These are phyloP conservation scores for Verticillium dahliae DNA, from an alignment of 2,329 filamentous ascomycete species.

Conservation along the genomic window DNA sequence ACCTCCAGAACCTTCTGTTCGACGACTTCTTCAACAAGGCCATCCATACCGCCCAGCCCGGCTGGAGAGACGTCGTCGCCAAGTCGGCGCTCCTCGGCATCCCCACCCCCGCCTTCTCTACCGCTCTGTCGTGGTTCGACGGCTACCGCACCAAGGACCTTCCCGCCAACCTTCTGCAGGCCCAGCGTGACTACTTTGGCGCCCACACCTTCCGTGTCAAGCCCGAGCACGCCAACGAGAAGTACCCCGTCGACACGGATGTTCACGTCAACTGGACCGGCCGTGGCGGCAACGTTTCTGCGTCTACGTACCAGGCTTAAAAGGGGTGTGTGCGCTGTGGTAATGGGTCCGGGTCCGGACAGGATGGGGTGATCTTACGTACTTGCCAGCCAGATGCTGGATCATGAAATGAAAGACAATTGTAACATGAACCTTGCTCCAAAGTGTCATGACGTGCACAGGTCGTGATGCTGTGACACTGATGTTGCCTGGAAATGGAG, in stretches of 20 bases:
- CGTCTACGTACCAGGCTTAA: conserved; percentile 97
- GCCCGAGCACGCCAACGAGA: conserved; percentile 68
- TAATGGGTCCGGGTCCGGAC: not conserved
- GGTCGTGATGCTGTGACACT: not conserved
- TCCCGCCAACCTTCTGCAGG: conserved; percentile 96
- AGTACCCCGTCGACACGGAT: conserved; percentile 79
- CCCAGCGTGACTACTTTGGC: conserved; percentile 99
- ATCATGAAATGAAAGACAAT: conserved; percentile 10
- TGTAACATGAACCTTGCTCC: conserved; percentile 5
- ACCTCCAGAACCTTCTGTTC: conserved; percentile 97
- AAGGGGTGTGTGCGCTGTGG: conserved; percentile 2
- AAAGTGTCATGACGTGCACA: conserved; percentile 1
- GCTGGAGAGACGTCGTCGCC: conserved; percentile 86
- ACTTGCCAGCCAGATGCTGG: conserved; percentile 5
- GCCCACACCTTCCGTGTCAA: conserved; percentile 87
- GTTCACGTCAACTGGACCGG: conserved; percentile 99
- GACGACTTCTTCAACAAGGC: conserved; percentile 99
- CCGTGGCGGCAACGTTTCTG: conserved; percentile 92
- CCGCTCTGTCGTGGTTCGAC: conserved; percentile 96
- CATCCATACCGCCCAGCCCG: conserved; percentile 90
- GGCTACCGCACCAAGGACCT: conserved; percentile 96
- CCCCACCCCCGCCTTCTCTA: conserved; percentile 93
- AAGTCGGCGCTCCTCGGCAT: conserved; percentile 93
- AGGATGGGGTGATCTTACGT: not conserved
- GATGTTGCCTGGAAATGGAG: too few relatives aligned